Evolutionary conservation across 1,284 basidiomycete genomes (phyloP).

Genomic region (Malassezia psittaci): DNA sequence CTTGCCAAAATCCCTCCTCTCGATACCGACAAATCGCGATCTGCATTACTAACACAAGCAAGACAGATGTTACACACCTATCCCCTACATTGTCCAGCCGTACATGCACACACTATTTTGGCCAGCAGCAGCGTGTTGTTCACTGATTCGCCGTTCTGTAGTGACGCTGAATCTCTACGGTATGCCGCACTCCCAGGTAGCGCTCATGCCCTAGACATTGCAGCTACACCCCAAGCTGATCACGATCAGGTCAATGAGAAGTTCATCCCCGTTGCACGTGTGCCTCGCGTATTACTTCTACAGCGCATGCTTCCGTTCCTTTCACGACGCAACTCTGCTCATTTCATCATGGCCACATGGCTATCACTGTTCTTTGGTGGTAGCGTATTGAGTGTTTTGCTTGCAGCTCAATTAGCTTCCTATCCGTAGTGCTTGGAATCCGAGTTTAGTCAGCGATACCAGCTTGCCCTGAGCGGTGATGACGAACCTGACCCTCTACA

Average conservation of each 20-base stretch:
- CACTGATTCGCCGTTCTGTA: slow-evolving; percentile 18
- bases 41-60: slow-evolving; percentile 13
- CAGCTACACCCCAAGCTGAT: background rate
- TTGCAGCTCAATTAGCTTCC: slow-evolving; percentile 10
- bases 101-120: slow-evolving; percentile 21
- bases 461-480: slow-evolving; percentile 21
- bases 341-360: background rate
- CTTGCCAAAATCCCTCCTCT: slow-evolving; percentile 14
- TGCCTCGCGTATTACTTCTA: background rate
- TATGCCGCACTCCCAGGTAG: background rate
- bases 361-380: slow-evolving; percentile 14
- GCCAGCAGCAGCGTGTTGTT: slow-evolving; percentile 25
- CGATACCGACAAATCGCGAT: background rate
- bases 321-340: background rate
- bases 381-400: slow-evolving; percentile 5
- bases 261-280: background rate
- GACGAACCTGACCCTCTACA: slow-evolving; percentile 42
- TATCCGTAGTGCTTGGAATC: background rate
- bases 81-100: slow-evolving; percentile 8
- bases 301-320: background rate
- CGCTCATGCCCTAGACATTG: background rate
- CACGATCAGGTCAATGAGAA: background rate
- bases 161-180: background rate
- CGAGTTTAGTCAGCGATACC: slow-evolving; percentile 8
- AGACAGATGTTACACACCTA: slow-evolving; percentile 13